phyloP scores from a whole-genome alignment of 2,329 filamentous ascomycete species.

The Botrytis galanthina region DNA sequence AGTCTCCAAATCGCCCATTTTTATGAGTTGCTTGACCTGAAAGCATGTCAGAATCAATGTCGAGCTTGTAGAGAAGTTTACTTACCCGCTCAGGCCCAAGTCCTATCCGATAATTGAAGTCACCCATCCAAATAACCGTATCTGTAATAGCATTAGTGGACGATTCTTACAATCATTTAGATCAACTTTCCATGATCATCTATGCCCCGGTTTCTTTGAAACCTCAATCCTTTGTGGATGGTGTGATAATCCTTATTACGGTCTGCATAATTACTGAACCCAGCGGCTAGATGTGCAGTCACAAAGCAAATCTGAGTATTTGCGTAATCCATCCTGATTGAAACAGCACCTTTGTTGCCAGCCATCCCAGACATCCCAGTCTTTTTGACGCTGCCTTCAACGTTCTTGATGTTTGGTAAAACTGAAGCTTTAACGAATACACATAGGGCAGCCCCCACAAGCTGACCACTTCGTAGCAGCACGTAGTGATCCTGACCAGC shows the following conservation, averaged over 20 bases:
- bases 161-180: background rate
- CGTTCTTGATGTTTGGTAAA: constrained; percentile 85
- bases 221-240: constrained; percentile 73
- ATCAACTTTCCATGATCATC: constrained; percentile 71
- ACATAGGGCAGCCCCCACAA: constrained; percentile 89
- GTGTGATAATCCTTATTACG: constrained; percentile 81
- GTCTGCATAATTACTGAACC: constrained; percentile 96
- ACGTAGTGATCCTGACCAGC: constrained; percentile 78
- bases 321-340: constrained; percentile 91
- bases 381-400: constrained; percentile 95
- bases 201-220: constrained; percentile 87
- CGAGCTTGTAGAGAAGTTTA: background rate
- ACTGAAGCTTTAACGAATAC: constrained; percentile 82
- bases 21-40: constrained; percentile 61
- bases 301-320: constrained; percentile 93
- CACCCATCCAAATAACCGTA: constrained; percentile 88
- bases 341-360: constrained; percentile 96
- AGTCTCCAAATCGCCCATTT: constrained; percentile 68
- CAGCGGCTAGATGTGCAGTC: constrained; percentile 92
- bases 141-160: constrained; percentile 44
- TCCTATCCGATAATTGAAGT: constrained; percentile 98
- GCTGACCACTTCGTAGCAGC: constrained; percentile 82
- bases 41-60: background rate
- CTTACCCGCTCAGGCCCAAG: constrained; percentile 70
- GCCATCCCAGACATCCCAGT: constrained; percentile 93